A percentile compares a stretch with the other conserved stretches of the same genome.
These are phyloP conservation scores for Mollisia scopiformis DNA, from an alignment of 2,329 filamentous ascomycete genomes.

Conservation along the genomic window DNA sequence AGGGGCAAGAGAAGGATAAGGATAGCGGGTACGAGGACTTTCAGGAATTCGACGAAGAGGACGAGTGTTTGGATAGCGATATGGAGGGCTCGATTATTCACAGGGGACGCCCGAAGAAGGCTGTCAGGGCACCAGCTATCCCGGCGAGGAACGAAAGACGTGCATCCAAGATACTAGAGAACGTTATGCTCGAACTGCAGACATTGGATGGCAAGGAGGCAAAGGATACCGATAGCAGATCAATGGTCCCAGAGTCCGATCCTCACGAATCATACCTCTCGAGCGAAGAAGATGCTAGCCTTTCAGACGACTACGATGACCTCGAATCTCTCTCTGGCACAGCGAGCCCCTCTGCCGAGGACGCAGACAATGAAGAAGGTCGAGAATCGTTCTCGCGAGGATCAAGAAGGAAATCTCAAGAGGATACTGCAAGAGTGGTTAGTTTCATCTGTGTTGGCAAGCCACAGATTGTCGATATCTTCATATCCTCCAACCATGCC, in stretches of 20 bases:
- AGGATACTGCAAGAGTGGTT: constrained; percentile 60
- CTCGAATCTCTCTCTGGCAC: too few species aligned
- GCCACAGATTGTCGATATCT: constrained; percentile 45
- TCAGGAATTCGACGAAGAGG: constrained; percentile 23
- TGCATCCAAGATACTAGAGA: constrained; percentile 29
- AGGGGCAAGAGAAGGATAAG: constrained; percentile 14
- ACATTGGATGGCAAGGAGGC: constrained; percentile 24
- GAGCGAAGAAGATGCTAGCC: constrained; percentile 67
- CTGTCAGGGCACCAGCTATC: constrained; percentile 25
- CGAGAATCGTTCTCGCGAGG: constrained; percentile 27
- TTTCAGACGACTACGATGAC: constrained; percentile 62
- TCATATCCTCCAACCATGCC: constrained; percentile 13
- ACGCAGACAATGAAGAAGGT: constrained; percentile 38
- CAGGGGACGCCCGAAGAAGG: constrained; percentile 26
- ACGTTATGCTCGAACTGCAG: constrained; percentile 32
- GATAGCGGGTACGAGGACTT: constrained; percentile 25
- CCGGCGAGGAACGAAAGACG: constrained; percentile 31
- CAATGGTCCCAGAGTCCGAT: constrained; percentile 28
- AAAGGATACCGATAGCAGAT: constrained; percentile 20
- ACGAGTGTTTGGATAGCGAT: constrained; percentile 29
- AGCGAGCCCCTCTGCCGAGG: constrained; percentile 47
- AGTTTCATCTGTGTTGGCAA: constrained; percentile 63
- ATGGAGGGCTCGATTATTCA: constrained; percentile 35
- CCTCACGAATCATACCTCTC: constrained; percentile 66
- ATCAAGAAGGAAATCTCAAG: constrained; percentile 40